phyloP scores from a whole-genome alignment of 768 basidiomycete genomes.

The Lentinula lateritia region DNA sequence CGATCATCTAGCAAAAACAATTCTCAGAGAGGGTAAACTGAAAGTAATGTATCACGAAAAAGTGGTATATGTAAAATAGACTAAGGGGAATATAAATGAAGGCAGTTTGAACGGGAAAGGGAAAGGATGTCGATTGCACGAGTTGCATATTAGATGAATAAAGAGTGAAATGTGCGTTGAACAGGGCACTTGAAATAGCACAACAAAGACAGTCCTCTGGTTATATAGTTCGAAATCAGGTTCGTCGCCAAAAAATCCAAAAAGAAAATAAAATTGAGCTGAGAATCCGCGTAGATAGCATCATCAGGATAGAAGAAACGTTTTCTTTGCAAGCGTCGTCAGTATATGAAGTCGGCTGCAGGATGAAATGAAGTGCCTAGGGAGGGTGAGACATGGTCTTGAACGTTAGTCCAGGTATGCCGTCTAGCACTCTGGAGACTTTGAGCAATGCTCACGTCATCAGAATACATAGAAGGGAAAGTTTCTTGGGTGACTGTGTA shows the following conservation, averaged over 20 bases:
- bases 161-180: not conserved
- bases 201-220: not conserved
- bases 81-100: not conserved
- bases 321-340: not conserved
- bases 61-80: not conserved
- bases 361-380: conserved; percentile 26
- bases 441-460: conserved; percentile 5
- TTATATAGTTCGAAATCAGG: not conserved
- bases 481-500: not conserved
- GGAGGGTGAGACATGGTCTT: conserved; percentile 12
- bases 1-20: not conserved
- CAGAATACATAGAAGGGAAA: not conserved
- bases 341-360: conserved; percentile 2
- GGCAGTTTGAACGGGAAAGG: not conserved
- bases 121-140: no score
- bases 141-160: not conserved
- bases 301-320: not conserved
- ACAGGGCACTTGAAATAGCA: not conserved
- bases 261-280: not conserved
- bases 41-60: not conserved
- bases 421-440: not conserved
- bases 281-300: not conserved
- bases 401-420: conserved; percentile 1
- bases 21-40: not conserved
- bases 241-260: not conserved